A percentile compares a stretch with the other conserved stretches of the same genome.
These are phyloP conservation scores for Globisporangium barbulae DNA, from an alignment of 352 stramenopile species.

Conservation along the genomic window DNA sequence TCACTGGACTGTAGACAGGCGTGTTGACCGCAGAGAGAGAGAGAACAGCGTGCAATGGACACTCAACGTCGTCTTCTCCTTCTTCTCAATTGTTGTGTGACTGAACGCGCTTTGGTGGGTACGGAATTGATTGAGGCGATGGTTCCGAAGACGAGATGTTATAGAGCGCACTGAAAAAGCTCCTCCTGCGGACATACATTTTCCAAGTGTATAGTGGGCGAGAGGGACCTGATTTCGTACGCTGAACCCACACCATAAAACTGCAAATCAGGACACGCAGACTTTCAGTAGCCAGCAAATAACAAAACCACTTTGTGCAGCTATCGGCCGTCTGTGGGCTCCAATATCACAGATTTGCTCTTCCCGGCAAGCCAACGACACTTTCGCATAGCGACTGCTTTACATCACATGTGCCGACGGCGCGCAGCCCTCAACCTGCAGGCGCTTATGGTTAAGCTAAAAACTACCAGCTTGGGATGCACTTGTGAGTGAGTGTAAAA, in stretches of 20 bases:
- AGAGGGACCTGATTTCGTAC: neutral
- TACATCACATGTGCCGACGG: no score
- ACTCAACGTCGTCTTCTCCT: neutral
- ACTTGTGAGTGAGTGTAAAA: no score
- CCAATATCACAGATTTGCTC: no score
- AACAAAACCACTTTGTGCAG: no score
- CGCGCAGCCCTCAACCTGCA: no score
- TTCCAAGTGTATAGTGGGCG: neutral
- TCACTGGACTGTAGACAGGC: neutral
- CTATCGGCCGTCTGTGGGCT: no score
- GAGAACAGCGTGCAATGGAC: neutral
- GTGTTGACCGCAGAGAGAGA: no score
- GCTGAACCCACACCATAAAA: neutral
- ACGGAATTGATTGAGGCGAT: neutral
- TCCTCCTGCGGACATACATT: neutral
- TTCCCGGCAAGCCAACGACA: no score
- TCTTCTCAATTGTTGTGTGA: neutral
- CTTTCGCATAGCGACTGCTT: no score
- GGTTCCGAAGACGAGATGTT: conserved; percentile 9
- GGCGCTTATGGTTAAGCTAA: no score
- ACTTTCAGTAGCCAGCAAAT: no score
- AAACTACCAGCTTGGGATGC: no score
- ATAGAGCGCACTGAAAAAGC: conserved; percentile 1
- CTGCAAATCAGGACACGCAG: neutral
- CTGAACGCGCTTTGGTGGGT: neutral